These are phyloP conservation scores for Rossbeevera mucosa DNA, from an alignment of 768 basidiomycete species.

Conservation along the genomic window DNA sequence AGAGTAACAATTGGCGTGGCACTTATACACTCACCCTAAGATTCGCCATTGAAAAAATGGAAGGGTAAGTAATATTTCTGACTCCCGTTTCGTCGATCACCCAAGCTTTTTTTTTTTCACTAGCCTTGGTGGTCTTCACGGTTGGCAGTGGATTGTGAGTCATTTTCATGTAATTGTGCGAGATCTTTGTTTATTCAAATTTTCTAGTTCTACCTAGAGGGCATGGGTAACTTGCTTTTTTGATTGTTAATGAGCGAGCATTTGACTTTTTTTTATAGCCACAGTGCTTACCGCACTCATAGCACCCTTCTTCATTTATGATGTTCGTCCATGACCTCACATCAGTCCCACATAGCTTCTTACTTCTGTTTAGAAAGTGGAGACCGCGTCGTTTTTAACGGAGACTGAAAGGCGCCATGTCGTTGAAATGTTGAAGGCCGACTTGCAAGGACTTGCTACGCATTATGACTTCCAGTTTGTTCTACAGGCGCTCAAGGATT, in stretches of 20 bases:
- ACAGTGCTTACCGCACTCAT: conserved; percentile 12
- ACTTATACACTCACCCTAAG: conserved; percentile 18
- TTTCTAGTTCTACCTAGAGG: conserved; percentile 30
- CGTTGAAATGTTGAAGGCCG: conserved; percentile 38
- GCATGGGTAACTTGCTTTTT: conserved; percentile 12
- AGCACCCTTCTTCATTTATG: conserved; percentile 46
- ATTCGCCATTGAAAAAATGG: conserved; percentile 31
- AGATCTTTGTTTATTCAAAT: conserved; percentile 1
- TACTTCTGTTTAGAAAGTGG: conserved; percentile 5
- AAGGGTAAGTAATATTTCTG: conserved; percentile 30
- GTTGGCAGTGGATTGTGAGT: conserved; percentile 39
- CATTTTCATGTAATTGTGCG: too few species aligned
- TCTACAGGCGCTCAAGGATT: conserved; percentile 44
- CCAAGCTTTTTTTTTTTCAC: not conserved
- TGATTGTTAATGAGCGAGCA: not conserved
- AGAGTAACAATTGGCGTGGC: too few species aligned
- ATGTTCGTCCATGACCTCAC: conserved; percentile 34
- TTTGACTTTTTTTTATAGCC: conserved; percentile 3
- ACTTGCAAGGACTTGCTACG: conserved; percentile 40
- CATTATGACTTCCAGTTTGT: conserved; percentile 43
- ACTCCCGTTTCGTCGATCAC: not conserved
- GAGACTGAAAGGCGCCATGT: conserved; percentile 39
- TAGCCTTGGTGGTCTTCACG: conserved; percentile 28
- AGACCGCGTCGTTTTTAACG: conserved; percentile 24
- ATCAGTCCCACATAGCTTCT: not conserved